Percentiles rank a stretch among this genome's conserved stretches.
Conservation (phyloP, 768 basidiomycete genomes). For the Suillus tomentosus region DNA sequence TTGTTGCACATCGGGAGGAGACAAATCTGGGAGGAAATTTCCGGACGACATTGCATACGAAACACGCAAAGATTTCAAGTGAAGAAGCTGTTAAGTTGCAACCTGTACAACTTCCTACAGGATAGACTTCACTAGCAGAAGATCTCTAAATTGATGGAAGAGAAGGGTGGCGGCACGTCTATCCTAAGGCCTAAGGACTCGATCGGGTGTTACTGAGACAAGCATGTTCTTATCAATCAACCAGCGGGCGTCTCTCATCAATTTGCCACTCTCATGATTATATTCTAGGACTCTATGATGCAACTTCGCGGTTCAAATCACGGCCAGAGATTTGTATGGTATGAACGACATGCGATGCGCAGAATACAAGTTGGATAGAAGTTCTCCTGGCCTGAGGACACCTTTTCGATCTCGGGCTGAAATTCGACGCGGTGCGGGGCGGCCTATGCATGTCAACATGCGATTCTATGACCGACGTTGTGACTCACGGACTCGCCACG, state of each 20-base stretch:
- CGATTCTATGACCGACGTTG: too few relatives aligned
- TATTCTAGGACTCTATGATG: not conserved
- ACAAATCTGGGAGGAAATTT: slow-evolving; percentile 53
- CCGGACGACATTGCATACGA: slow-evolving; percentile 20
- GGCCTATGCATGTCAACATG: too few relatives aligned
- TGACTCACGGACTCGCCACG: too few relatives aligned
- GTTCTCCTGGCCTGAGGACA: too few relatives aligned
- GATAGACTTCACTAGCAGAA: not conserved
- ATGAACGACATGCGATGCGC: too few relatives aligned
- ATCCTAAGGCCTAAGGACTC: not conserved
- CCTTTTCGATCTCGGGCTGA: too few relatives aligned
- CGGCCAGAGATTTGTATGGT: too few relatives aligned
- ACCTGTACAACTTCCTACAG: not conserved
- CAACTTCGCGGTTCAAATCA: not conserved
- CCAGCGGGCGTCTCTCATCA: not conserved
- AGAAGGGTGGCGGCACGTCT: not conserved
- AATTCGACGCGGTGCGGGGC: too few relatives aligned
- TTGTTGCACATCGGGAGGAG: slow-evolving; percentile 54
- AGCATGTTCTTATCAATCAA: not conserved
- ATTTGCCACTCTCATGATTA: not conserved
- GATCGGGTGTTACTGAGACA: not conserved
- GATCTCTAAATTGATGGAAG: not conserved
- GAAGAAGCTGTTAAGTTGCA: not conserved
- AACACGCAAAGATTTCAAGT: not conserved
- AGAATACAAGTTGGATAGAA: too few relatives aligned